These are phyloP conservation scores for Aspergillus homomorphus DNA, from an alignment of 495 filamentous ascomycete species.

Conservation along the genomic window DNA sequence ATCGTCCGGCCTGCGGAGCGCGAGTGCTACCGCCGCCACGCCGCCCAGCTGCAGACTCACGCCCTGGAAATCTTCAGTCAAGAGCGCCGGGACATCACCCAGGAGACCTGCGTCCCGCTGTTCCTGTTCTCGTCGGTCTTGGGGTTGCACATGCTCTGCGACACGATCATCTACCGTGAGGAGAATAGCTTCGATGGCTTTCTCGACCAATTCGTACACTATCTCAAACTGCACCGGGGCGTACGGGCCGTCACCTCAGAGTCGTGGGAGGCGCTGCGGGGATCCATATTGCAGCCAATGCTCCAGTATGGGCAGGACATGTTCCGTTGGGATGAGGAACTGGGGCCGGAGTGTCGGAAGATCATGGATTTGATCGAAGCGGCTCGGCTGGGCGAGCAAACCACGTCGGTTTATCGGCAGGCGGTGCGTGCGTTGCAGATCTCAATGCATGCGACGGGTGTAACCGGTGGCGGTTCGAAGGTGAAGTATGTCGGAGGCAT, in stretches of 20 bases:
- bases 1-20: slow-evolving; percentile 25
- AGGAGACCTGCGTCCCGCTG: slow-evolving; percentile 37
- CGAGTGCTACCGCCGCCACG: slow-evolving; percentile 39
- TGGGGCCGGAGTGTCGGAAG: slow-evolving; percentile 2
- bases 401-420: slow-evolving; percentile 17
- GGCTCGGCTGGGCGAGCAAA: slow-evolving; percentile 8
- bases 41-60: slow-evolving; percentile 48
- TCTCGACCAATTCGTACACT: slow-evolving; percentile 40
- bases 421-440: slow-evolving; percentile 20
- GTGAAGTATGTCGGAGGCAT: slow-evolving; percentile 12
- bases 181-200: slow-evolving; percentile 30
- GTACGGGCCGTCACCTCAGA: slow-evolving; percentile 30
- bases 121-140: slow-evolving; percentile 50
- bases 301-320: slow-evolving; percentile 3
- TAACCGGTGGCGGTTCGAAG: neutral
- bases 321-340: neutral
- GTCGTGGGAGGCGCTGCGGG: slow-evolving; percentile 22
- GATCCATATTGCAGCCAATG: slow-evolving; percentile 15
- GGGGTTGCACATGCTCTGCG: slow-evolving; percentile 47
- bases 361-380: slow-evolving; percentile 12
- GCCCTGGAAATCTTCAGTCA: slow-evolving; percentile 45
- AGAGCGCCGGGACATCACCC: slow-evolving; percentile 16
- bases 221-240: slow-evolving; percentile 43
- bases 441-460: slow-evolving; percentile 3
- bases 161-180: slow-evolving; percentile 28